Base-by-base conservation (phyloP, 2,329 filamentous ascomycete genomes). In the Fusarium euwallaceae region DNA sequence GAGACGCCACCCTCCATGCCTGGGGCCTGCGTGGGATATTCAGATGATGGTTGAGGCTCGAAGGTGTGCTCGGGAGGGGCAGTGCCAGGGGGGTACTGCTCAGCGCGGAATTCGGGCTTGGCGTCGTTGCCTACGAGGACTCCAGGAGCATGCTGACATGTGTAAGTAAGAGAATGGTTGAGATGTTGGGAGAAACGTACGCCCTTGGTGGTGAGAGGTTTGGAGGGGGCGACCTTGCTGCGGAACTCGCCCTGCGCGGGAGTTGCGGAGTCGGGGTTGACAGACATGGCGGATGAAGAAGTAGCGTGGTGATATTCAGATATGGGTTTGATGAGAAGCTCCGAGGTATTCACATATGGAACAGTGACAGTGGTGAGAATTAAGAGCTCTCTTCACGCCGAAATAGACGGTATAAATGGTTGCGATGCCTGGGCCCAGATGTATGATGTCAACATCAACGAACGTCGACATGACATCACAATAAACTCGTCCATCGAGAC, bases 111-210 rank as follows among this genome's bases (percentile, higher is more conserved):
- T 78, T 93, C 92, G 22, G 90, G 90, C 14, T 82, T 79, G 27
- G 84, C 83, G 63, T 92, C 91, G 74, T 90, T 89, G 77, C 89
- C 89, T 67, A 90, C 87, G 70, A 89, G 87, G 75, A 87, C 84
- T 62, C 92, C 92, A 4, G 88, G 87, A 79, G 90, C 86, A 82
- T 94, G 92, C 91, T 93, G 75, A 8, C 9, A 37, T n/a, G 36
- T 62, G 43, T 72, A 36, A 77, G 67, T 78, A 62, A 22, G 10
- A 60, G 56, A 4, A 27, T 56, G 20, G 20, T n/a, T 22, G 32
- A 5, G 6, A n/a, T 24, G 27, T 9, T 24, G 22, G 17, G 22
- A 39, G 61, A 24, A 29, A 84, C 87, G 82, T 87, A 91, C 88
- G 22, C 90, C 89, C 60, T 86, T 84, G 36, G 82, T 88, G 32